These are phyloP conservation scores for Bretschneidera sinensis DNA, from an alignment of 345 rosid species.

Conservation along the genomic window DNA sequence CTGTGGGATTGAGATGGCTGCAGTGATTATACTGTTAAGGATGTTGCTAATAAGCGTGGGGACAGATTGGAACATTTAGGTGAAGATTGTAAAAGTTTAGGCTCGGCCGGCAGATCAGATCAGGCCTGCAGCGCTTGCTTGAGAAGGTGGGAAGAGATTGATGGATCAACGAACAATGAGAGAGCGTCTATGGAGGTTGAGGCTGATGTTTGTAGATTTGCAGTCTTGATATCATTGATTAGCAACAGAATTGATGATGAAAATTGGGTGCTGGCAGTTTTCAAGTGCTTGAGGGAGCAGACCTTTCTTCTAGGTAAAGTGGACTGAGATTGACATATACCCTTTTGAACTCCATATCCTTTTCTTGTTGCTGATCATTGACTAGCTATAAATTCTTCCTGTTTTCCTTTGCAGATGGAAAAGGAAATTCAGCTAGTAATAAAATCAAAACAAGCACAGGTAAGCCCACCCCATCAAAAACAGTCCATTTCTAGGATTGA, in stretches of 20 bases:
- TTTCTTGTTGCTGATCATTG: neutral
- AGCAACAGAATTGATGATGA: constrained; percentile 29
- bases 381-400: too few relatives aligned
- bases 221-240: constrained; percentile 35
- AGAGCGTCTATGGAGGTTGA: constrained; percentile 3
- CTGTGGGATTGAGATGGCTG: constrained; percentile 41
- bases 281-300: constrained; percentile 35
- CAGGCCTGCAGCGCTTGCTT: constrained; percentile 29
- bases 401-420: constrained; percentile 15
- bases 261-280: constrained; percentile 24
- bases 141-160: constrained; percentile 35
- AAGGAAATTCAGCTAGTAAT: neutral
- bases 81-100: constrained; percentile 26
- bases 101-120: constrained; percentile 3
- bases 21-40: constrained; percentile 31
- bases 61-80: constrained; percentile 18
- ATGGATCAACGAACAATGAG: constrained; percentile 15
- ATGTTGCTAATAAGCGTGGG: constrained; percentile 29
- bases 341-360: neutral
- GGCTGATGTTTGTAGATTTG: constrained; percentile 37
- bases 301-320: constrained; percentile 22
- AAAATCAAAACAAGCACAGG: constrained; percentile 11
- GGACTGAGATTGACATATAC: neutral
- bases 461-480: too few relatives aligned
- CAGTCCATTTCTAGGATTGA: neutral